phyloP scores from a whole-genome alignment of 2,329 filamentous ascomycete genomes.

The Microdochium nivale region DNA sequence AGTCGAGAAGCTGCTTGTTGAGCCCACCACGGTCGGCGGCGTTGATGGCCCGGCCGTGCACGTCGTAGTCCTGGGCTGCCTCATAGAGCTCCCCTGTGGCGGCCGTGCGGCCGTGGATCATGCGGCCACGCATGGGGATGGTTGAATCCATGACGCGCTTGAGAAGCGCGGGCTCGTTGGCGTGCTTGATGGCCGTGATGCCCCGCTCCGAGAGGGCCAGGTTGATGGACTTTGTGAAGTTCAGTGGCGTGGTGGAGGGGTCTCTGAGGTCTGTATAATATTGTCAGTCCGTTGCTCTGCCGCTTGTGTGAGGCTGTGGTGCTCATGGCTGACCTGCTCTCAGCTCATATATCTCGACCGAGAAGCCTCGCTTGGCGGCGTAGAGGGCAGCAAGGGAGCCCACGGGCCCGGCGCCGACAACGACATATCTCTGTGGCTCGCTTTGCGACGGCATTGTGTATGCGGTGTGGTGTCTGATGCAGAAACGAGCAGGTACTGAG shows the following conservation, averaged over 20 bases:
- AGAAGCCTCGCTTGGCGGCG: slow-evolving; percentile 76
- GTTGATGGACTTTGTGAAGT: slow-evolving; percentile 99
- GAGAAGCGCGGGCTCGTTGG: slow-evolving; percentile 58
- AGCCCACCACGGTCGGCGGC: slow-evolving; percentile 78
- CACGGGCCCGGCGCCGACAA: slow-evolving; percentile 90
- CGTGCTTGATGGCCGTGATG: slow-evolving; percentile 74
- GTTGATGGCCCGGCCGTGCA: slow-evolving; percentile 73
- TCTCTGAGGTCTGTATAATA: slow-evolving; percentile 68
- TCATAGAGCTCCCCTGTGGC: slow-evolving; percentile 59
- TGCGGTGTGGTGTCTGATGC: background rate
- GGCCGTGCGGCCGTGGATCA: slow-evolving; percentile 73
- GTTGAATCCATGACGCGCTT: slow-evolving; percentile 67
- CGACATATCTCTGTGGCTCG: slow-evolving; percentile 56
- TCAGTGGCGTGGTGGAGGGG: slow-evolving; percentile 72
- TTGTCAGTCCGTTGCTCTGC: slow-evolving; percentile 1
- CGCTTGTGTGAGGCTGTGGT: slow-evolving; percentile 4
- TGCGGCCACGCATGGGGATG: slow-evolving; percentile 90
- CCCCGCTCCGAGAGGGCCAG: slow-evolving; percentile 88
- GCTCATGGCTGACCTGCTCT: slow-evolving; percentile 61
- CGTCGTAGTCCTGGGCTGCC: slow-evolving; percentile 81
- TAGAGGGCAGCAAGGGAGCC: slow-evolving; percentile 88
- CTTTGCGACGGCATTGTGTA: slow-evolving; percentile 3
- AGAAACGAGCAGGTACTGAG: background rate
- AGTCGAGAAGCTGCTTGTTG: slow-evolving; percentile 76
- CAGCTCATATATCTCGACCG: slow-evolving; percentile 92